Conservation (phyloP, 768 basidiomycete genomes). For the Pisolithus albus region DNA sequence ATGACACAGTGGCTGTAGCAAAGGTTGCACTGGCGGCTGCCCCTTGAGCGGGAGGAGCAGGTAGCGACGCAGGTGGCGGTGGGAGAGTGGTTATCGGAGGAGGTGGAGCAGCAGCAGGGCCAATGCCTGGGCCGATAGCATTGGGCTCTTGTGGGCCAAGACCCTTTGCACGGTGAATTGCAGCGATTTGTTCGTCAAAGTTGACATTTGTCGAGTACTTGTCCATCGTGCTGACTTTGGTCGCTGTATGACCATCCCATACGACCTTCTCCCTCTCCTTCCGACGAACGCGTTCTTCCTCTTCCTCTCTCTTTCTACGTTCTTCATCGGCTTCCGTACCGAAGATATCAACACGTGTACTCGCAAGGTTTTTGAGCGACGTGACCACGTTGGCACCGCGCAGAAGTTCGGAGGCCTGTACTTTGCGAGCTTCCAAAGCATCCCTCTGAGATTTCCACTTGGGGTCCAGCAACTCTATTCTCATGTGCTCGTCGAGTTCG, state of each 20-base stretch:
- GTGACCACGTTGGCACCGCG: conserved; percentile 91
- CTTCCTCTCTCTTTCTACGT: conserved; percentile 78
- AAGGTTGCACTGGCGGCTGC: conserved; percentile 48
- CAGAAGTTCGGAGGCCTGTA: conserved; percentile 80
- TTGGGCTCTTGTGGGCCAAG: conserved; percentile 75
- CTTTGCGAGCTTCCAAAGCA: conserved; percentile 80
- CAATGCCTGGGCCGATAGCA: conserved; percentile 84
- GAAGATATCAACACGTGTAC: conserved; percentile 96
- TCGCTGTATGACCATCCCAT: conserved; percentile 98
- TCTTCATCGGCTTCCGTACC: conserved; percentile 93
- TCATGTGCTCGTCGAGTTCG: conserved; percentile 95
- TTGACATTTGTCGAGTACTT: conserved; percentile 91
- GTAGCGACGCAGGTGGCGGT: conserved; percentile 65
- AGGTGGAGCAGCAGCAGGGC: conserved; percentile 67
- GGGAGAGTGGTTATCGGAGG: conserved; percentile 57
- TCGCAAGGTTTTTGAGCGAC: conserved; percentile 87
- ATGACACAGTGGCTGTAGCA: conserved; percentile 80
- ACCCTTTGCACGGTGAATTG: conserved; percentile 90
- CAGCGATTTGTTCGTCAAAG: conserved; percentile 96
- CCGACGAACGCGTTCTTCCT: conserved; percentile 71
- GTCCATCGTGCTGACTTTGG: conserved; percentile 86
- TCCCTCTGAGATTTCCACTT: conserved; percentile 97
- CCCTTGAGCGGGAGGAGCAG: conserved; percentile 54
- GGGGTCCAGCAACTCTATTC: conserved; percentile 95
- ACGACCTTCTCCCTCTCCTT: conserved; percentile 92